Base-by-base conservation (phyloP, 768 basidiomycete species). In the Phylloporus scabripes region DNA sequence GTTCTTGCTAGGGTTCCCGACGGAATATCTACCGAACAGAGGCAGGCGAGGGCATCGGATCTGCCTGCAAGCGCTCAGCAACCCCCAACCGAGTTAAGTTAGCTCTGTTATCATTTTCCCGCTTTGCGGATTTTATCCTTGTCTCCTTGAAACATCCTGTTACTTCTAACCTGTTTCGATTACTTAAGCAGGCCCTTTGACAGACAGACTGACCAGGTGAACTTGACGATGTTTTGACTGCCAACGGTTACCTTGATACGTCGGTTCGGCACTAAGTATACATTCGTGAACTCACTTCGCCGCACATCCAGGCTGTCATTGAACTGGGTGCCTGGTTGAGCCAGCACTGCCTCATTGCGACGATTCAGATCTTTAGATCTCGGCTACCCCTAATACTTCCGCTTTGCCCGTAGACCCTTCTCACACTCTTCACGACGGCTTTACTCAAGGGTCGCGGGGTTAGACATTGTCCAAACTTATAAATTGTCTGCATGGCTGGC, bases 281-380 rank as follows among this genome's bases (percentile, higher is more conserved):
- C 14, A 4, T 14, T 15, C 8, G 21, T 26, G 8, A 41, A 41
- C 28, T 15, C 40, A 26, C 24, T 6, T 41, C 40, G 37, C 37
- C 37, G 37, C 17, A 20, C 37, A 21, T 34, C 26, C 44, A 23
- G 44, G 32, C 51, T n/a, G 21, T 24, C 38, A 46, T 41, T 41
- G 24, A 17, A 41, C 24, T 40, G 4, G 39, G 60, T 61, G 61
- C 60, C 60, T 61, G 60, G 55, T 54, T 40, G 47, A 10, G 3
- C 4, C 21, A 3, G 49, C 60, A 61, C 60, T 33, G 60, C 60
- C 60, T 58, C 48, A 9, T 0, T 5, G n/a, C n/a, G n/a, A 10
- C 3, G 14, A 3, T 57, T 43, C 58, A 51, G 60, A 61, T 61
- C 60, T 57, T 43, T 55, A 51, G 60, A 61, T 61, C 60, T 48